Conservation (phyloP, 2,329 filamentous ascomycete species). For the Diplodia seriata region DNA sequence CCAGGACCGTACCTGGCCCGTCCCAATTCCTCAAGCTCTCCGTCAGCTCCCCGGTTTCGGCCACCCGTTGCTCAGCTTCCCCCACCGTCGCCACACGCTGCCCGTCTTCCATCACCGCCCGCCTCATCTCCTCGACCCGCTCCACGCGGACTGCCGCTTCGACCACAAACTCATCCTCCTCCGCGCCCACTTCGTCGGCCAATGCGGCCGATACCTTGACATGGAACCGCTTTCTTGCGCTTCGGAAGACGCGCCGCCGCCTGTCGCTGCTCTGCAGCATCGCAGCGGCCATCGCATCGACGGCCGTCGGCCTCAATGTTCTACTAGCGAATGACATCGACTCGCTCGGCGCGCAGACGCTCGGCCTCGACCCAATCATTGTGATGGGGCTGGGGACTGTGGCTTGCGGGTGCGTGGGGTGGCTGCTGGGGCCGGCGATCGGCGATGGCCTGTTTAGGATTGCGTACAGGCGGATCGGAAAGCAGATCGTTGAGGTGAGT, state of each 20-base stretch:
- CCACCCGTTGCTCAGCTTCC: background rate
- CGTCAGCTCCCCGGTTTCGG: too few relatives aligned
- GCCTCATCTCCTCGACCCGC: conserved; percentile 17
- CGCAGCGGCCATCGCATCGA: conserved; percentile 66
- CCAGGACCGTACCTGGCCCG: background rate
- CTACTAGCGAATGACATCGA: conserved; percentile 77
- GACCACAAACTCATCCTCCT: conserved; percentile 4
- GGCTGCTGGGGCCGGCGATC: conserved; percentile 30
- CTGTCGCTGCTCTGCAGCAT: conserved; percentile 83
- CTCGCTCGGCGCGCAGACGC: conserved; percentile 66
- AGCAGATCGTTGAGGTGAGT: conserved; percentile 73
- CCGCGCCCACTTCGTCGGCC: background rate
- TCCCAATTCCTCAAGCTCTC: conserved; percentile 24
- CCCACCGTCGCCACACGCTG: conserved; percentile 1
- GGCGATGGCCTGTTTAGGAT: conserved; percentile 70
- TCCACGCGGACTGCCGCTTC: conserved; percentile 13
- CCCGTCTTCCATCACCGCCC: conserved; percentile 10
- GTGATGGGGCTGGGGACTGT: conserved; percentile 82
- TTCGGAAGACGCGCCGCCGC: conserved; percentile 83
- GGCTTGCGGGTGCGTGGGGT: conserved; percentile 56
- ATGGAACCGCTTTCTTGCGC: conserved; percentile 93
- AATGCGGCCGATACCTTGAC: conserved; percentile 46
- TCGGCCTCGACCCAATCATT: conserved; percentile 87
- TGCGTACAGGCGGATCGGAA: conserved; percentile 72
- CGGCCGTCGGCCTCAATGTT: conserved; percentile 67